phyloP scores from a whole-genome alignment of 164 flowering plant genomes.

The Houttuynia cordata region DNA sequence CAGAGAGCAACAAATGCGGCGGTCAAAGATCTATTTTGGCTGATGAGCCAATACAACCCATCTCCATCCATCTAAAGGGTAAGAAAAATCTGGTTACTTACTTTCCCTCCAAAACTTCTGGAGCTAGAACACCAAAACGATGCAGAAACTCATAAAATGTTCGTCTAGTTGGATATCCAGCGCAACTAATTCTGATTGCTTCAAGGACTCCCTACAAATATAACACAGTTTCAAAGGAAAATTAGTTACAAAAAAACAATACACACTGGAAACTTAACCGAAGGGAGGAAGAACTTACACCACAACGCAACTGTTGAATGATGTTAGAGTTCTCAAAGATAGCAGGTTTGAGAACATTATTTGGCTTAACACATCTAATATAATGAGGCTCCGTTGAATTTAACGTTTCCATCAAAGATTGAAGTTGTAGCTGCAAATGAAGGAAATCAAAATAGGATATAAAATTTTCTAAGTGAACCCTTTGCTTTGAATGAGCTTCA shows the following conservation, averaged over 20 bases:
- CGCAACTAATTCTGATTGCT: slow-evolving; percentile 98
- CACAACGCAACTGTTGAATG: slow-evolving; percentile 93
- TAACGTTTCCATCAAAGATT: slow-evolving; percentile 94
- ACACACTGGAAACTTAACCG: background rate
- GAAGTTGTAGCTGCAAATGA: slow-evolving; percentile 80
- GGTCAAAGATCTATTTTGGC: background rate
- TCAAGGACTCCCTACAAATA: slow-evolving; percentile 88
- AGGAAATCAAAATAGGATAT: background rate
- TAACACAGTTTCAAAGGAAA: background rate
- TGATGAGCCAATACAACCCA: background rate
- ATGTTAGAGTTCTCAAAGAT: slow-evolving; percentile 87
- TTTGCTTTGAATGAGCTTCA: too few relatives aligned
- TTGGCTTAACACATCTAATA: slow-evolving; percentile 99
- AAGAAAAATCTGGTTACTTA: slow-evolving; percentile 22
- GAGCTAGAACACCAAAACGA: slow-evolving; percentile 94
- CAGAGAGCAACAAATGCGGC: background rate
- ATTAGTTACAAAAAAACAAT: background rate
- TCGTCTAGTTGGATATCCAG: slow-evolving; percentile 95
- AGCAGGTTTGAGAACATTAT: slow-evolving; percentile 86
- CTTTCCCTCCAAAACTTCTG: slow-evolving; percentile 92
- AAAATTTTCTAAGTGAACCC: too few relatives aligned
- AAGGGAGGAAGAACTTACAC: slow-evolving; percentile 52
- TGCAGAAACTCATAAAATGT: slow-evolving; percentile 92
- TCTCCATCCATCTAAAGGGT: background rate
- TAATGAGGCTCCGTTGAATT: slow-evolving; percentile 95